A percentile compares a stretch with the other conserved stretches of the same genome.
These are phyloP conservation scores for Agaricus subrufescens DNA, from an alignment of 768 basidiomycete genomes.

Conservation along the genomic window DNA sequence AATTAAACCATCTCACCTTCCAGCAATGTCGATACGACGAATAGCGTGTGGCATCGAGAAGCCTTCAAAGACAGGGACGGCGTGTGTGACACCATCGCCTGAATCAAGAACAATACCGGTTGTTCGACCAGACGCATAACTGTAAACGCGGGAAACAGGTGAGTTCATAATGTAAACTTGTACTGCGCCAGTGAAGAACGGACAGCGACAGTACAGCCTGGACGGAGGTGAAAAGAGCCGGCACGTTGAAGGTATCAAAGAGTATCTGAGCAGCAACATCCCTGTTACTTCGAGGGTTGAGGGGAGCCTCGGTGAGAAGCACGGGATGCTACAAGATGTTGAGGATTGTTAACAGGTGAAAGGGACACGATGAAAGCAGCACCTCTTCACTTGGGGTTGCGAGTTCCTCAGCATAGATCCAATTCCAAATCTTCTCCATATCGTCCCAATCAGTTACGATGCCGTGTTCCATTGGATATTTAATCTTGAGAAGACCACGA, in stretches of 20 bases:
- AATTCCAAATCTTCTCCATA: constrained; percentile 99
- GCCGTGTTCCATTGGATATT: constrained; percentile 99
- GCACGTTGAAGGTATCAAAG: constrained; percentile 99
- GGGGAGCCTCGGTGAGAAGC: constrained; percentile 91
- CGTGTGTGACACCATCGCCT: constrained; percentile 97
- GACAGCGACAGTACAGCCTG: constrained; percentile 96
- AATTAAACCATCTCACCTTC: constrained; percentile 50
- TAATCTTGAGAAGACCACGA: constrained; percentile 92
- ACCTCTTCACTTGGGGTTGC: constrained; percentile 98
- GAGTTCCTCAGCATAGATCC: constrained; percentile 95
- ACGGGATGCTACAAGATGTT: constrained; percentile 78
- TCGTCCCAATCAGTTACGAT: constrained; percentile 99
- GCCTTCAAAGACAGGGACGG: constrained; percentile 97
- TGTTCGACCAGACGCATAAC: constrained; percentile 96
- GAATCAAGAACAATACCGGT: constrained; percentile 99
- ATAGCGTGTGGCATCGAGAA: constrained; percentile 99
- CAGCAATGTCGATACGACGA: constrained; percentile 92
- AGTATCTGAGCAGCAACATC: constrained; percentile 98
- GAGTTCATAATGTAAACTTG: constrained; percentile 11
- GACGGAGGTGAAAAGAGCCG: constrained; percentile 92
- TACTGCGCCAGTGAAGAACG: constrained; percentile 23
- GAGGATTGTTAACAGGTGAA: constrained; percentile 11
- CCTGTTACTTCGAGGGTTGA: constrained; percentile 94
- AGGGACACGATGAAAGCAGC: constrained; percentile 13
- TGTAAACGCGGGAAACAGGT: constrained; percentile 25